These are phyloP conservation scores for Lyophyllum atratum DNA, from an alignment of 768 basidiomycete species.

Conservation along the genomic window DNA sequence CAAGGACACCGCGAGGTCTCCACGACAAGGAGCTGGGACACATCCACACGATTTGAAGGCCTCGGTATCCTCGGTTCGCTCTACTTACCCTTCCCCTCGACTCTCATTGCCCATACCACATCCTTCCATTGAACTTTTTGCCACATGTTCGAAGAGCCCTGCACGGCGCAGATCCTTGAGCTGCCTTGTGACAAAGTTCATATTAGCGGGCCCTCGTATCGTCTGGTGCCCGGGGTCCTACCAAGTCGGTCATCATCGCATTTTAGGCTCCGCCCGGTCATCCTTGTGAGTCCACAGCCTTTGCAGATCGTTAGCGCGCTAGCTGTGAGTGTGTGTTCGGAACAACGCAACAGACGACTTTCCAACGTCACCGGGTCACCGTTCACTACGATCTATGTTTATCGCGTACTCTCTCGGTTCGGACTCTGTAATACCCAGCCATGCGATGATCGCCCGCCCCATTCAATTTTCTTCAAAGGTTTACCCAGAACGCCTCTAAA, in stretches of 20 bases:
- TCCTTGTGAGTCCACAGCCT: not conserved
- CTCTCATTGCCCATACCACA: not conserved
- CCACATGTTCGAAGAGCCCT: not conserved
- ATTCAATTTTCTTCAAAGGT: not conserved
- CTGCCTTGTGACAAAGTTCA: not conserved
- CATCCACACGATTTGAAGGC: not conserved
- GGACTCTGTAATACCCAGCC: not conserved
- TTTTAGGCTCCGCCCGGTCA: constrained; percentile 4
- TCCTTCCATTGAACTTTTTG: not conserved
- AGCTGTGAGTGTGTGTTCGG: not conserved
- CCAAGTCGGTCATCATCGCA: not conserved
- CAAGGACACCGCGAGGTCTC: not conserved
- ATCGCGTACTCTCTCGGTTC: not conserved
- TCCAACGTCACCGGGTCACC: too few relatives aligned
- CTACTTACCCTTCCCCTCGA: not conserved
- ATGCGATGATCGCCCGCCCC: not conserved
- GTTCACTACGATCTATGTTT: not conserved
- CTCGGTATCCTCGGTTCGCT: not conserved
- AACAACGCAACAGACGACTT: too few relatives aligned
- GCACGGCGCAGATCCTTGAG: not conserved
- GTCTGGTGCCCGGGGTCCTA: constrained; percentile 3
- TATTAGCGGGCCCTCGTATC: not conserved
- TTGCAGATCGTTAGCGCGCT: not conserved
- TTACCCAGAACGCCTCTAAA: not conserved
- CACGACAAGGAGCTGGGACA: not conserved